phyloP scores from a whole-genome alignment of 2,329 filamentous ascomycete genomes.

The Aspergillus sp. region DNA sequence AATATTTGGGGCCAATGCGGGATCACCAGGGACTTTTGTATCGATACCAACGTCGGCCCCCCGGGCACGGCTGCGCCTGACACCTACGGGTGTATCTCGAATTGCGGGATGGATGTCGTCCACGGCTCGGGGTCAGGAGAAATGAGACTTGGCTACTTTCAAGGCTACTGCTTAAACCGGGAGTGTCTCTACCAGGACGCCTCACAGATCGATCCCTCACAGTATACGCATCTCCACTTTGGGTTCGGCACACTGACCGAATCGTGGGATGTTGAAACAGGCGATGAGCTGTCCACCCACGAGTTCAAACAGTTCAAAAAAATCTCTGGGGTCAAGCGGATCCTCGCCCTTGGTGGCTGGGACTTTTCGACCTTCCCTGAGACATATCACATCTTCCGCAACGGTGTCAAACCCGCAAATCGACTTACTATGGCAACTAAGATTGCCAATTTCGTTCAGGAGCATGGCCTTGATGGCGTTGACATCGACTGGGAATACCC shows the following conservation, averaged over 20 bases:
- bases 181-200: constrained; percentile 6
- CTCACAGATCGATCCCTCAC: constrained; percentile 18
- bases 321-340: constrained; percentile 28
- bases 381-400: constrained; percentile 41
- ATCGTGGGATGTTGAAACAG: constrained; percentile 29
- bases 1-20: constrained; percentile 36
- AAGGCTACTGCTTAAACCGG: background rate
- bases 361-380: constrained; percentile 37
- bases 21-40: background rate
- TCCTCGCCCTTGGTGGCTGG: constrained; percentile 49
- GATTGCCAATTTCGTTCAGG: constrained; percentile 23
- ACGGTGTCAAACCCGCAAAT: constrained; percentile 36
- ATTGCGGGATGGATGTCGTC: background rate
- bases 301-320: constrained; percentile 35
- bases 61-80: background rate
- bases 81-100: background rate
- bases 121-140: background rate
- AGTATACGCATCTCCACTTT: constrained; percentile 37
- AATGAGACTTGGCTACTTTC: background rate
- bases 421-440: constrained; percentile 37
- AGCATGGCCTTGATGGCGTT: constrained; percentile 12
- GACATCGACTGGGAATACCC: constrained; percentile 18
- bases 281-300: constrained; percentile 12
- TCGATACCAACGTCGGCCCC: background rate
- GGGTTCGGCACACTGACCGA: constrained; percentile 34